Evolutionary conservation across 495 filamentous ascomycete genomes (phyloP).

Genomic region (Peziza echinospora): DNA sequence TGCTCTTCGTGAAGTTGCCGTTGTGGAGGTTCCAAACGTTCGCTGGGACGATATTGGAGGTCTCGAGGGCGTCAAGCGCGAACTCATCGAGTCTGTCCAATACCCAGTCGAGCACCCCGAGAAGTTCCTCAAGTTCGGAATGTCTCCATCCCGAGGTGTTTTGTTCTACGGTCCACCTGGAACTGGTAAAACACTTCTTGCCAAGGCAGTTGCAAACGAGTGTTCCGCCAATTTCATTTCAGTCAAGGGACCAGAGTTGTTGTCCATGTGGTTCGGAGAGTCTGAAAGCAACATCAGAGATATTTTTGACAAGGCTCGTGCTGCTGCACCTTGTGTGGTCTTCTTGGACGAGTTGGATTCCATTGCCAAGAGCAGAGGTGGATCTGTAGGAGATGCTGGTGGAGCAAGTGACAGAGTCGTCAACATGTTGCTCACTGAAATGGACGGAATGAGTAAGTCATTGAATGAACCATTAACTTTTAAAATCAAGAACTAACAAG

Average conservation of each 20-base stretch:
- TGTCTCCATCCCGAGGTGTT: conserved; percentile 93
- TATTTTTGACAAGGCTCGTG: conserved; percentile 98
- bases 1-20: conserved; percentile 92
- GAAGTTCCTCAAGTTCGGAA: conserved; percentile 99
- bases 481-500: conserved; percentile 17
- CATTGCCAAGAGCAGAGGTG: conserved; percentile 97
- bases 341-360: conserved; percentile 98
- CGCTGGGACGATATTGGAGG: conserved; percentile 99
- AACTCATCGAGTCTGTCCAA: conserved; percentile 97
- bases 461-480: not conserved
- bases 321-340: conserved; percentile 93
- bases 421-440: conserved; percentile 84
- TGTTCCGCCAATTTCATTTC: conserved; percentile 99
- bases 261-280: conserved; percentile 99
- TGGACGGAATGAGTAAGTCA: conserved; percentile 16
- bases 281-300: conserved; percentile 99
- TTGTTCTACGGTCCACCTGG: conserved; percentile 95
- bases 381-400: conserved; percentile 87
- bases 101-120: conserved; percentile 98
- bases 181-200: conserved; percentile 99
- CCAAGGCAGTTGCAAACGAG: conserved; percentile 98
- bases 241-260: conserved; percentile 89
- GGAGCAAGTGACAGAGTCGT: conserved; percentile 98
- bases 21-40: conserved; percentile 96
- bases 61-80: conserved; percentile 93